phyloP scores from a whole-genome alignment of 2,329 filamentous ascomycete species.

The Penicillium sclerotiorum region DNA sequence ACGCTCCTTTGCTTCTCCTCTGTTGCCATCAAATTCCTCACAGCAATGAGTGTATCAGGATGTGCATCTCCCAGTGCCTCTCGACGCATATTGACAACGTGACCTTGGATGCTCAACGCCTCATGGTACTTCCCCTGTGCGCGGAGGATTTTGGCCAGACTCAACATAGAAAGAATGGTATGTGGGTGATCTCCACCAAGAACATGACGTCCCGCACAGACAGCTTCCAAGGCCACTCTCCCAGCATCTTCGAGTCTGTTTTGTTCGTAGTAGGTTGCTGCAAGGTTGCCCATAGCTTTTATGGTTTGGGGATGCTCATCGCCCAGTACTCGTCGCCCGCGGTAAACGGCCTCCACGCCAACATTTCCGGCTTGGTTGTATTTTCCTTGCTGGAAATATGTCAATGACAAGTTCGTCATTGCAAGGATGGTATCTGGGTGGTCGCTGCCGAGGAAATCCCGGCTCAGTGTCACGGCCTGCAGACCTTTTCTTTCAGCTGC shows the following conservation, averaged over 20 bases:
- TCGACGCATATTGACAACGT: neutral
- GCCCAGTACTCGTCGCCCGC: constrained; percentile 2
- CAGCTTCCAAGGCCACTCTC: neutral
- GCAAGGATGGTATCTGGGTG: constrained; percentile 4
- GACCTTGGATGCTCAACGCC: neutral
- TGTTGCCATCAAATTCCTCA: neutral
- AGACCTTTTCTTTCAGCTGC: constrained; percentile 7
- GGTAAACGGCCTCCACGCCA: neutral
- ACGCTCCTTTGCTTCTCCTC: neutral
- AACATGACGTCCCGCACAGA: neutral
- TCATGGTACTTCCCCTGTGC: neutral
- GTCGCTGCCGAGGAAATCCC: constrained; percentile 9
- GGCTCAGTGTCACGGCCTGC: neutral
- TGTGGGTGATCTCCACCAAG: constrained; percentile 4
- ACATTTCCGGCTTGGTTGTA: neutral
- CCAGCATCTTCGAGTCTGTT: neutral
- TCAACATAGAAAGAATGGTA: constrained; percentile 3
- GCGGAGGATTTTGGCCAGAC: neutral
- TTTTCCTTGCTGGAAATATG: neutral
- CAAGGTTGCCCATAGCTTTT: neutral
- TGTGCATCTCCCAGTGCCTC: constrained; percentile 1
- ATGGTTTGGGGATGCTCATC: constrained; percentile 5
- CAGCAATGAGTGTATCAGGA: constrained; percentile 6
- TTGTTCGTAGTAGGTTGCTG: constrained; percentile 3
- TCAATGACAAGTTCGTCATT: neutral